Conservation (phyloP, 768 basidiomycete species). For the Phylloporus arenicola region DNA sequence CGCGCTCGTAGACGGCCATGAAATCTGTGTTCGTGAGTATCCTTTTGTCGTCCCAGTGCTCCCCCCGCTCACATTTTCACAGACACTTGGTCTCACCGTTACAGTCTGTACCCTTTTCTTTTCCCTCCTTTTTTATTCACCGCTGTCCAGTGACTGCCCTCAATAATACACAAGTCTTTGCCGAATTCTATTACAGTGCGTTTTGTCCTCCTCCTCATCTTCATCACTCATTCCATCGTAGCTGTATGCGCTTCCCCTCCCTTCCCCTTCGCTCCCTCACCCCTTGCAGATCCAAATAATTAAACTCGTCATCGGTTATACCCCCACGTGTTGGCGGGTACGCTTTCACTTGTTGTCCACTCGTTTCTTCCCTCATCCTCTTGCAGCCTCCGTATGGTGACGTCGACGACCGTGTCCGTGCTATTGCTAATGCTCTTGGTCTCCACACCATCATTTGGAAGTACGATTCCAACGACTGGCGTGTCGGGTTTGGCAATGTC, state of each 20-base stretch:
- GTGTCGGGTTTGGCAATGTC: constrained; percentile 43
- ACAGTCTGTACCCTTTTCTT: constrained; percentile 36
- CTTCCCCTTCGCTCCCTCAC: not conserved
- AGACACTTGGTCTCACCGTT: constrained; percentile 35
- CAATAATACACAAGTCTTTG: constrained; percentile 61
- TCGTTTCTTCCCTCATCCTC: not conserved
- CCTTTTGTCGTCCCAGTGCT: not conserved
- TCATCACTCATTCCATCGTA: constrained; percentile 9
- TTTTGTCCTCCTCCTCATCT: not conserved
- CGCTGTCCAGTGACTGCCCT: constrained; percentile 47
- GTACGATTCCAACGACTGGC: constrained; percentile 72
- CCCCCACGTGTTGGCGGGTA: constrained; percentile 59
- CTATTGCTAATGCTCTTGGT: constrained; percentile 61
- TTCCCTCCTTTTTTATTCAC: not conserved
- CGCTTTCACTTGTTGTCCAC: constrained; percentile 7
- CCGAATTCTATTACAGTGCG: constrained; percentile 72
- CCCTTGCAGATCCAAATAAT: constrained; percentile 42
- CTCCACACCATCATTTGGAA: constrained; percentile 71
- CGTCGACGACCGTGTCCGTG: constrained; percentile 70
- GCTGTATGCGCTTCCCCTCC: constrained; percentile 16
- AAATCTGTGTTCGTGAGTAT: constrained; percentile 55
- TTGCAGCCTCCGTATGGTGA: constrained; percentile 59
- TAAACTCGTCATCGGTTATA: constrained; percentile 50
- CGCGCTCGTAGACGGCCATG: constrained; percentile 50
- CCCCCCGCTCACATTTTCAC: not conserved